A percentile compares a stretch with the other conserved stretches of the same genome.
These are phyloP conservation scores for Calonectria naviculata DNA, from an alignment of 2,329 filamentous ascomycete species.

Conservation along the genomic window DNA sequence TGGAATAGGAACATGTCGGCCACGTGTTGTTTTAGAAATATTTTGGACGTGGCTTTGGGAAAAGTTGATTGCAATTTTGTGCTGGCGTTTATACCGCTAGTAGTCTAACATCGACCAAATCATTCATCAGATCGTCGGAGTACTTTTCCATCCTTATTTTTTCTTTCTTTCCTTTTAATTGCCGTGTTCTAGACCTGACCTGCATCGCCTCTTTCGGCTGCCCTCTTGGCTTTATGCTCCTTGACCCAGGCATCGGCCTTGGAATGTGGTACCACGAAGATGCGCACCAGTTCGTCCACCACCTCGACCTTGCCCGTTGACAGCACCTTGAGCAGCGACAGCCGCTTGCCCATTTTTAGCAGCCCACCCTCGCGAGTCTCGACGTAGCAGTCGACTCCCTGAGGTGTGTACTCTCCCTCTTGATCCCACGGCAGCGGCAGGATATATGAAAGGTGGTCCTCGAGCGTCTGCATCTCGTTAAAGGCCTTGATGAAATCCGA, in stretches of 20 bases:
- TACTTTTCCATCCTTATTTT: conserved; percentile 10
- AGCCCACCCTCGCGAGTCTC: conserved; percentile 84
- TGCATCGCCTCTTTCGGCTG: conserved; percentile 52
- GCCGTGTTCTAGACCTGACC: conserved; percentile 16
- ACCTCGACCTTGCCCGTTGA: conserved; percentile 84
- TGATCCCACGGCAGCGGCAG: conserved; percentile 90
- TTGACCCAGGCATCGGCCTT: conserved; percentile 81
- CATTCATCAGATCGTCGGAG: conserved; percentile 16
- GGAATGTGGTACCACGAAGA: conserved; percentile 82
- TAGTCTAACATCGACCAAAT: conserved; percentile 16
- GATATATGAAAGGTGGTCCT: conserved; percentile 85
- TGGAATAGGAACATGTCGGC: neutral
- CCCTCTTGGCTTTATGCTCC: conserved; percentile 84
- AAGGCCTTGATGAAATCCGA: conserved; percentile 93
- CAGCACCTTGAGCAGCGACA: conserved; percentile 80
- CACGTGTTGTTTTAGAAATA: conserved; percentile 2
- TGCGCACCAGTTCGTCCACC: conserved; percentile 84
- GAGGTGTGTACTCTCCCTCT: conserved; percentile 71
- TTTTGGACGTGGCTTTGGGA: neutral
- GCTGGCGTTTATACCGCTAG: conserved; percentile 17
- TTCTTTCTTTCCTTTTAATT: conserved; percentile 14
- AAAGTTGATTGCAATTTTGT: neutral
- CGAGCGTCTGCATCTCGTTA: conserved; percentile 78
- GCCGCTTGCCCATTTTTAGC: conserved; percentile 90
- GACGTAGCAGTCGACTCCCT: conserved; percentile 86